These are phyloP conservation scores for Hanseniaspora hatyaiensis DNA, from an alignment of 805 yeast genomes.

Conservation along the genomic window DNA sequence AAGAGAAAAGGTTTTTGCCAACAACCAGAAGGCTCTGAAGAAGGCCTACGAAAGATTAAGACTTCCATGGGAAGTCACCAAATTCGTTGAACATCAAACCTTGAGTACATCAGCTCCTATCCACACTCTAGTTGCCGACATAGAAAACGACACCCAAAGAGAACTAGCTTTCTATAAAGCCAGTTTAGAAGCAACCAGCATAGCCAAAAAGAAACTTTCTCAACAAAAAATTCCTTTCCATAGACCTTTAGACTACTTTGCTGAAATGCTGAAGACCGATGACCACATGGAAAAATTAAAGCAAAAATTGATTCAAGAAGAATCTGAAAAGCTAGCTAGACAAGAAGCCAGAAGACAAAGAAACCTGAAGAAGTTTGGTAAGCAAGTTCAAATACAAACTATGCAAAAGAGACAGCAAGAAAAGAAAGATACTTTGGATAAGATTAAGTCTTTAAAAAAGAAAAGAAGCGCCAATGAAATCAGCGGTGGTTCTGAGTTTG, in stretches of 20 bases:
- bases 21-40: conserved; percentile 72
- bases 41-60: conserved; percentile 57
- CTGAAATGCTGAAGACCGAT: conserved; percentile 96
- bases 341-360: conserved; percentile 92
- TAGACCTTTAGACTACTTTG: conserved; percentile 91
- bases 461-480: conserved; percentile 73
- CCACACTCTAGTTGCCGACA: conserved; percentile 63
- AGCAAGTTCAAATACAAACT: conserved; percentile 89
- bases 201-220: conserved; percentile 53
- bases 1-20: conserved; percentile 75
- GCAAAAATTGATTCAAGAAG: conserved; percentile 65
- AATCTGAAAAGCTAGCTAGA: conserved; percentile 73
- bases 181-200: conserved; percentile 70
- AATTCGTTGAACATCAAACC: conserved; percentile 77
- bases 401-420: conserved; percentile 87
- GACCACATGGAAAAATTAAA: conserved; percentile 95
- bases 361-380: conserved; percentile 90
- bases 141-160: conserved; percentile 90
- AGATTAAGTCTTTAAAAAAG: conserved; percentile 79
- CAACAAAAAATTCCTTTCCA: conserved; percentile 75
- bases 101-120: conserved; percentile 49
- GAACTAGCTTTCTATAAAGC: conserved; percentile 93
- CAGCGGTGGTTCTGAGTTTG: conserved; percentile 54
- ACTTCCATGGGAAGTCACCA: conserved; percentile 46
- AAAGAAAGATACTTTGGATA: conserved; percentile 79